Conservation (phyloP, 1,284 basidiomycete species). For the Moniliophthora roreri region DNA sequence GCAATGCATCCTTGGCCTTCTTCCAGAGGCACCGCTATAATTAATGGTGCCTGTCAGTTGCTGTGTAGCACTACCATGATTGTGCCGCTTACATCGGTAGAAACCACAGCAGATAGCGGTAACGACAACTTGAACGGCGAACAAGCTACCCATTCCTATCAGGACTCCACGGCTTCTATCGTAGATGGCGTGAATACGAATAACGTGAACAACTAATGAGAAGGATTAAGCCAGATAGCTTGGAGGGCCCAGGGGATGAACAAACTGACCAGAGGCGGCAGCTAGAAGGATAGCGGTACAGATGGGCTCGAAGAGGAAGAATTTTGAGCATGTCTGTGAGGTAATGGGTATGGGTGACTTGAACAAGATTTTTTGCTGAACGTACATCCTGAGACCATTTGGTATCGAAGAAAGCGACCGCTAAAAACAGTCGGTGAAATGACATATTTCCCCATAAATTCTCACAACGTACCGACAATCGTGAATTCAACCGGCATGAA, state of each 20-base stretch:
- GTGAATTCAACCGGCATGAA: slow-evolving; percentile 79
- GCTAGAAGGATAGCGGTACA: slow-evolving; percentile 76
- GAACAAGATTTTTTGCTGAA: slow-evolving; percentile 11
- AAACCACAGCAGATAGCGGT: slow-evolving; percentile 74
- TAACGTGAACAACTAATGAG: slow-evolving; percentile 59
- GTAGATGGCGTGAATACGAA: slow-evolving; percentile 77
- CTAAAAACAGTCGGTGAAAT: slow-evolving; percentile 31
- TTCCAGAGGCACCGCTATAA: slow-evolving; percentile 62
- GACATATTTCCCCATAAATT: neutral
- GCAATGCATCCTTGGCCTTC: slow-evolving; percentile 81
- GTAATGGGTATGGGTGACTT: slow-evolving; percentile 10
- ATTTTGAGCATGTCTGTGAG: slow-evolving; percentile 57
- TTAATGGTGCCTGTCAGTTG: slow-evolving; percentile 7
- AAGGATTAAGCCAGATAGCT: slow-evolving; percentile 6
- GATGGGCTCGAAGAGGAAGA: slow-evolving; percentile 82
- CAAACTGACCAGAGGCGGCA: slow-evolving; percentile 54
- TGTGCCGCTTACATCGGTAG: slow-evolving; percentile 55
- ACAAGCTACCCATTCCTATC: slow-evolving; percentile 52
- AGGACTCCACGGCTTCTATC: slow-evolving; percentile 59
- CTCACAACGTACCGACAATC: slow-evolving; percentile 56
- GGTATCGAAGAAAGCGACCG: slow-evolving; percentile 80
- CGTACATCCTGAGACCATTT: slow-evolving; percentile 55
- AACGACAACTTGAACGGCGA: slow-evolving; percentile 64
- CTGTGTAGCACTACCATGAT: slow-evolving; percentile 1
- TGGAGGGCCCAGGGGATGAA: neutral